Percentiles rank a stretch among this genome's conserved stretches.
Conservation (phyloP, 2,329 filamentous ascomycete species). For the Fusarium anthophilum region DNA sequence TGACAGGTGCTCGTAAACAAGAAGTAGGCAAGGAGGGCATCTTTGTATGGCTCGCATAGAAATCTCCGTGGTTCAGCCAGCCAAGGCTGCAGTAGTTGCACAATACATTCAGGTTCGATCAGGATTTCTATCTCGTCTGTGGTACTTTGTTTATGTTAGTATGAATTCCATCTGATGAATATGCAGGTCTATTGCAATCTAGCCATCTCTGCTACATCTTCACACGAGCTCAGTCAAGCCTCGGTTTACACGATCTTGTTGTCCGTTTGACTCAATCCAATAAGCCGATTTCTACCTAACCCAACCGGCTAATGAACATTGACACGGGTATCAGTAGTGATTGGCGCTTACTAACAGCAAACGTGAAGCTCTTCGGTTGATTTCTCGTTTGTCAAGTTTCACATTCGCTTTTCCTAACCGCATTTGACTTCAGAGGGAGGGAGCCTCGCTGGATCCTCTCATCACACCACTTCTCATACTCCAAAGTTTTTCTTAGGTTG, state of each 20-base stretch:
- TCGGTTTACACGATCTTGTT: background rate
- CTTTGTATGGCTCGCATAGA: background rate
- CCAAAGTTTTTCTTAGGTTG: background rate
- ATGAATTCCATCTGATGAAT: background rate
- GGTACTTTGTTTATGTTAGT: background rate
- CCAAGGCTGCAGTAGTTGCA: background rate
- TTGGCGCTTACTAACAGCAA: background rate
- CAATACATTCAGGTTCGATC: background rate
- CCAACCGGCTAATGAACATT: constrained; percentile 7
- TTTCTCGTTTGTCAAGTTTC: background rate
- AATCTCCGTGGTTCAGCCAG: background rate
- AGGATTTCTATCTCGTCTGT: background rate
- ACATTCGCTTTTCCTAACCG: background rate
- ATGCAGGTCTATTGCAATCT: background rate
- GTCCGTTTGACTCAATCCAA: background rate
- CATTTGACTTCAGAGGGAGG: background rate
- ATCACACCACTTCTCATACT: background rate
- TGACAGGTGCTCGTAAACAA: background rate
- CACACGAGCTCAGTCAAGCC: background rate
- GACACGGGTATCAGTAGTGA: constrained; percentile 5
- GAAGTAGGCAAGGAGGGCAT: background rate
- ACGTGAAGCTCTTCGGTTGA: background rate
- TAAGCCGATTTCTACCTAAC: background rate
- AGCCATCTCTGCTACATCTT: background rate
- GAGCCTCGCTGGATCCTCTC: background rate